Conservation (phyloP, 768 basidiomycete species). For the Termitomyces sp. region DNA sequence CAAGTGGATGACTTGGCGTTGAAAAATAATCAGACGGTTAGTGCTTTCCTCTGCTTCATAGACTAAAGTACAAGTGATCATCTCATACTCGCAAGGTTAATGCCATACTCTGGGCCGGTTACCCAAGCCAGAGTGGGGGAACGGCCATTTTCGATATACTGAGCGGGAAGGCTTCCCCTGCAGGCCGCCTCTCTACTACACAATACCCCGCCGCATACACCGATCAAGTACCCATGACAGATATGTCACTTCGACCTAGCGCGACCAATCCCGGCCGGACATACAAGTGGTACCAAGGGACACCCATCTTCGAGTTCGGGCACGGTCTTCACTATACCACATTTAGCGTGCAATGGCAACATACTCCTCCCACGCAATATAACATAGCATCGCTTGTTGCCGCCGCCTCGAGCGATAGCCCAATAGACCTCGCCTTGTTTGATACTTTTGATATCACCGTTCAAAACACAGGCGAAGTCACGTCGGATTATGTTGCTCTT, state of each 20-base stretch:
- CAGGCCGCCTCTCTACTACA: conserved; percentile 51
- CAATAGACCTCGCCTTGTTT: conserved; percentile 42
- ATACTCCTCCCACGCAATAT: conserved; percentile 31
- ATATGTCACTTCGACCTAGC: conserved; percentile 53
- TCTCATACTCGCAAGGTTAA: conserved; percentile 34
- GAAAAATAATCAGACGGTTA: conserved; percentile 39
- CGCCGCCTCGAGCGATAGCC: conserved; percentile 13
- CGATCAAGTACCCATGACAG: conserved; percentile 49
- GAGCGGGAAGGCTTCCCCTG: conserved; percentile 46
- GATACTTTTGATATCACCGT: conserved; percentile 47
- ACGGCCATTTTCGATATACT: conserved; percentile 51
- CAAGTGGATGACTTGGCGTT: conserved; percentile 49
- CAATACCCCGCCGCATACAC: conserved; percentile 52
- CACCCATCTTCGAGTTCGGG: conserved; percentile 51
- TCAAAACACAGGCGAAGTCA: conserved; percentile 42
- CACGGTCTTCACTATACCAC: conserved; percentile 53
- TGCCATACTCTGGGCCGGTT: conserved; percentile 55
- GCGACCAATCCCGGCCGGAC: conserved; percentile 49
- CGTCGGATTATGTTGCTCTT: conserved; percentile 55
- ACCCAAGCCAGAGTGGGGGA: conserved; percentile 55
- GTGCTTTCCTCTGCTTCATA: conserved; percentile 3
- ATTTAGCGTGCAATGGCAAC: conserved; percentile 39
- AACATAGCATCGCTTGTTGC: conserved; percentile 37
- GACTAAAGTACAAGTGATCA: not conserved
- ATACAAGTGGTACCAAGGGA: conserved; percentile 54